Conservation (phyloP, 2,329 filamentous ascomycete species). For the Scytalidium lignicola region DNA sequence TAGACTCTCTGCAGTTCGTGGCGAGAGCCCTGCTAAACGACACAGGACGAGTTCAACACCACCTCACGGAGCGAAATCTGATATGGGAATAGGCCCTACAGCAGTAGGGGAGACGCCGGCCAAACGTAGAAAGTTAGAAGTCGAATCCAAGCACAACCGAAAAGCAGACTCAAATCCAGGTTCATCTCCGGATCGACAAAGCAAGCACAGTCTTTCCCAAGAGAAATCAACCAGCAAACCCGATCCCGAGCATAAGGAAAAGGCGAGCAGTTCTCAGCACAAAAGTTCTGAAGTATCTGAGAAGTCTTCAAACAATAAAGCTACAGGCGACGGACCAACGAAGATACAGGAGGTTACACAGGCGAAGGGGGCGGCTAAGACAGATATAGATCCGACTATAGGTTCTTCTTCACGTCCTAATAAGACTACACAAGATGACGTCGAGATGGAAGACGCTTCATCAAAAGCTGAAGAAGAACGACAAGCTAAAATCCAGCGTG, state of each 20-base stretch:
- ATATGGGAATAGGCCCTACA: slow-evolving; percentile 43
- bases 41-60: slow-evolving; percentile 56
- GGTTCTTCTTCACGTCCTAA: not conserved
- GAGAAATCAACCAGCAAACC: slow-evolving; percentile 13
- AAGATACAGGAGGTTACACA: not conserved
- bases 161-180: slow-evolving; percentile 18
- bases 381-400: not conserved
- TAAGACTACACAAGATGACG: not conserved
- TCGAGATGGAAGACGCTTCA: slow-evolving; percentile 7
- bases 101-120: slow-evolving; percentile 45
- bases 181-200: slow-evolving; percentile 22
- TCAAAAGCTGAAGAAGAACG: slow-evolving; percentile 36
- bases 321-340: slow-evolving; percentile 9
- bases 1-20: slow-evolving; percentile 39
- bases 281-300: slow-evolving; percentile 6
- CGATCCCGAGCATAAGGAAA: slow-evolving; percentile 10
- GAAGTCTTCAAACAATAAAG: slow-evolving; percentile 5
- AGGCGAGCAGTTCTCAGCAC: slow-evolving; percentile 6
- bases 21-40: slow-evolving; percentile 51
- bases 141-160: slow-evolving; percentile 30
- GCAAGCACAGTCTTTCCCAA: slow-evolving; percentile 14
- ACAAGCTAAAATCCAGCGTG: slow-evolving; percentile 28
- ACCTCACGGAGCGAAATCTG: slow-evolving; percentile 37
- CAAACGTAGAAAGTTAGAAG: slow-evolving; percentile 54
- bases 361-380: not conserved